Base-by-base conservation (phyloP, 345 rosid genomes). In the Iberis pinnata region DNA sequence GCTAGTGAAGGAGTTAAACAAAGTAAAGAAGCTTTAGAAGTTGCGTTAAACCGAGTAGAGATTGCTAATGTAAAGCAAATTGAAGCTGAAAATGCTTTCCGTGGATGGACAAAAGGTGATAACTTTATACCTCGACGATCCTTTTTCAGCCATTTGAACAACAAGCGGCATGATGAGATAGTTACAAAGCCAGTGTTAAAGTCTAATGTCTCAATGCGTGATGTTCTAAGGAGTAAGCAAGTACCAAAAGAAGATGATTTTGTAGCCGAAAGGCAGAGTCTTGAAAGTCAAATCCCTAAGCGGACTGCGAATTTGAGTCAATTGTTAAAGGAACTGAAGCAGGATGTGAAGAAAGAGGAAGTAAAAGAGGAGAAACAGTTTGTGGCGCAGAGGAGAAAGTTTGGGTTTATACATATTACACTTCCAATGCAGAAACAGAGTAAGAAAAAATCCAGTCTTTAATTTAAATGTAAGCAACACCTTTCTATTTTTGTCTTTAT, bases 191-290 rank as follows among this genome's bases (percentile, higher is more conserved):
- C 89, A 8, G 75, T 74, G 51, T 8, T 75, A 18, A 82, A 75
- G 72, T 55, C 95, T 40, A 81, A 80, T 1, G 81, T 92, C 63
- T 92, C 98, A 7, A 92, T 92, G 96, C 75, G 95, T 6, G 95
- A 92, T 57, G 76, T 92, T n/a, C 79, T 92, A 15, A 80, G 83
- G 73, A 77, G 80, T 69, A 87, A 87, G 75, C 98, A 83, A 70
- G 73, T 75, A 39, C 45, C 29, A 32, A 65, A 81, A 0, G 78
- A 81, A 48, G 84, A 80, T 15, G 72, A 67, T 17, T 75, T 62
- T 53, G 61, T 32, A 6, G 53, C 71, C 12, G 38, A 67, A 39
- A 60, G 52, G 26, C 56, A 67, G 71, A 67, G 66, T 13, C 18
- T 63, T 33, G 76, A 64, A 43, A 75, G 65, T 25, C 74, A 69